These are phyloP conservation scores for Gracilaria caudata DNA, from an alignment of 23 red algal genomes.

Conservation along the genomic window DNA sequence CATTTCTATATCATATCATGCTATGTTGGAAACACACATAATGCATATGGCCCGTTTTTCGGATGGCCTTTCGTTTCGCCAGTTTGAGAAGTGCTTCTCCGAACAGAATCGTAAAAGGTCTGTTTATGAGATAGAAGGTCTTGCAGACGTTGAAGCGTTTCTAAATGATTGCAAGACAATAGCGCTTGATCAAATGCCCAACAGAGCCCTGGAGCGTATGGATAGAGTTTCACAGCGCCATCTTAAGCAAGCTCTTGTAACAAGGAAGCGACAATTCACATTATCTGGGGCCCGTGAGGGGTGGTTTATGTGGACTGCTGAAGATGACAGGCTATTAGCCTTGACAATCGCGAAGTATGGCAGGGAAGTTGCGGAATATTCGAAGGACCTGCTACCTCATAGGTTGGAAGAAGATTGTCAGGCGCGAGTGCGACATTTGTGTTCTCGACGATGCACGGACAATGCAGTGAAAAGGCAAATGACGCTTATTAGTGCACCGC, in stretches of 20 bases:
- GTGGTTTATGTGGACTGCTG: constrained; percentile 45
- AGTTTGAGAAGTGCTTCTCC: not conserved
- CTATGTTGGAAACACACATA: constrained; percentile 27
- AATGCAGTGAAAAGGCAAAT: constrained; percentile 71
- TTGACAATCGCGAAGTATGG: constrained; percentile 63
- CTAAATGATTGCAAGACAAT: constrained; percentile 25
- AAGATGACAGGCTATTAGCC: constrained; percentile 52
- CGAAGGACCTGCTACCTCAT: constrained; percentile 62
- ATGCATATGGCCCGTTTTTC: constrained; percentile 10
- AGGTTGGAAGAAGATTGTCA: constrained; percentile 49
- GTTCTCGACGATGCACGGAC: constrained; percentile 54
- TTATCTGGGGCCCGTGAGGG: constrained; percentile 1
- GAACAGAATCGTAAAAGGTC: constrained; percentile 18
- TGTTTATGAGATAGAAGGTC: constrained; percentile 16
- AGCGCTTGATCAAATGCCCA: constrained; percentile 22
- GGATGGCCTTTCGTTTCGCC: constrained; percentile 9
- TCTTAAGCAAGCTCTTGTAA: constrained; percentile 25
- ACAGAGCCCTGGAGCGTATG: constrained; percentile 5
- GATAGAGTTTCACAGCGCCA: constrained; percentile 16
- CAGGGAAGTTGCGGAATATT: constrained; percentile 38
- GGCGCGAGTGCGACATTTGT: constrained; percentile 44
- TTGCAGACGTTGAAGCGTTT: constrained; percentile 31
- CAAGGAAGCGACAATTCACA: constrained; percentile 29
- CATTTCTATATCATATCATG: constrained; percentile 37
- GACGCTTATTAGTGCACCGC: constrained; percentile 31